These are phyloP conservation scores for Pycnococcus provasolii DNA, from an alignment of 139 green algal genomes.

Conservation along the genomic window DNA sequence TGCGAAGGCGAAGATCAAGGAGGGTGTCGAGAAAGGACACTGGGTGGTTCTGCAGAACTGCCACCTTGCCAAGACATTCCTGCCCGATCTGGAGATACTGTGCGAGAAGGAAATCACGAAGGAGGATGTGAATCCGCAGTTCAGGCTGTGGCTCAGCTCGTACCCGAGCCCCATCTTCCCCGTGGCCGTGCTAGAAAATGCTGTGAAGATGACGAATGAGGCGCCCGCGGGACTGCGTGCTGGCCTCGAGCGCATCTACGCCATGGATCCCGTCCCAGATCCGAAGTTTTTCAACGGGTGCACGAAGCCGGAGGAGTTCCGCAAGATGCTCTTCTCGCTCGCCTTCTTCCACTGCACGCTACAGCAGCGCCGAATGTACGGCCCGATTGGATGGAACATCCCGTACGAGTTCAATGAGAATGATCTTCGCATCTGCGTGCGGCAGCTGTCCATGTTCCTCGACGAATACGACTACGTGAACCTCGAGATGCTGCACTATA, in stretches of 20 bases:
- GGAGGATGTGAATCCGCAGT: slow-evolving; percentile 29
- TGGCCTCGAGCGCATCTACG: slow-evolving; percentile 60
- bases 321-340: slow-evolving; percentile 55
- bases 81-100: slow-evolving; percentile 59
- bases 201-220: slow-evolving; percentile 74
- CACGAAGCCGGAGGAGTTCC: slow-evolving; percentile 47
- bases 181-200: slow-evolving; percentile 55
- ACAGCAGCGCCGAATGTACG: slow-evolving; percentile 63
- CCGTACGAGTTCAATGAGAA: slow-evolving; percentile 71
- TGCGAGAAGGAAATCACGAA: slow-evolving; percentile 29
- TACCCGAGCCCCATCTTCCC: slow-evolving; percentile 60
- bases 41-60: slow-evolving; percentile 41
- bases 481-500: slow-evolving; percentile 55
- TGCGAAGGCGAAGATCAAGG: slow-evolving; percentile 46
- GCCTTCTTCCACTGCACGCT: slow-evolving; percentile 64
- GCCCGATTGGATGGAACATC: slow-evolving; percentile 71
- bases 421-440: slow-evolving; percentile 58
- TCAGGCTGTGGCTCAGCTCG: slow-evolving; percentile 63
- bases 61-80: slow-evolving; percentile 22
- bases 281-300: slow-evolving; percentile 55
- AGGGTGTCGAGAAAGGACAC: slow-evolving; percentile 31
- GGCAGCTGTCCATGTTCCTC: slow-evolving; percentile 68
- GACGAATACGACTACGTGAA: slow-evolving; percentile 60
- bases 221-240: slow-evolving; percentile 47
- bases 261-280: slow-evolving; percentile 46